Conservation (phyloP, 208 protist species). For the Acanthamoeba comandoni region DNA sequence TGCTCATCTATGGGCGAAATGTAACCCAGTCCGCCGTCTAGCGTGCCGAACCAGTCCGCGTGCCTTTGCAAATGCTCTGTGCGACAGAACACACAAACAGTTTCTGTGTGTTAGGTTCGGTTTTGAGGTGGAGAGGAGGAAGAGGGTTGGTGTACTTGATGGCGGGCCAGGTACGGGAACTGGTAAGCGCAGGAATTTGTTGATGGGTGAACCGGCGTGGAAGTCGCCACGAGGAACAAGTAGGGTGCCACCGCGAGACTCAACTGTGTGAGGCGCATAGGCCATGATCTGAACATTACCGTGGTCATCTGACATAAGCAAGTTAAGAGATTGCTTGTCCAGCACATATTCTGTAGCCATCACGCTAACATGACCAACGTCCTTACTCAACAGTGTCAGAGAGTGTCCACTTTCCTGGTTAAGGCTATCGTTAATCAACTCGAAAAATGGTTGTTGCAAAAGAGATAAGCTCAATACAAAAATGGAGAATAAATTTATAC, state of each 20-base stretch:
- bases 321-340: slow-evolving; percentile 52
- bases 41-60: slow-evolving; percentile 23
- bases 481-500: neutral
- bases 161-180: neutral
- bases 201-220: slow-evolving; percentile 47
- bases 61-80: neutral
- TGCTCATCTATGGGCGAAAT: slow-evolving; percentile 58
- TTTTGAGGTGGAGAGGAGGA: slow-evolving; percentile 23
- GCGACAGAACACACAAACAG: slow-evolving; percentile 14
- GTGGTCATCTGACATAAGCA: slow-evolving; percentile 57
- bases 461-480: neutral
- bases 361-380: slow-evolving; percentile 49
- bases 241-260: slow-evolving; percentile 33
- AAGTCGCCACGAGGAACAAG: slow-evolving; percentile 68
- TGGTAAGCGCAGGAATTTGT: slow-evolving; percentile 32
- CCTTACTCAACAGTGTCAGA: slow-evolving; percentile 56
- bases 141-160: neutral
- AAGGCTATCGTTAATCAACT: no score
- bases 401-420: slow-evolving; percentile 22
- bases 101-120: slow-evolving; percentile 7
- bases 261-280: slow-evolving; percentile 67
- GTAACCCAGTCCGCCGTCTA: slow-evolving; percentile 51
- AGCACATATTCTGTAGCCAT: slow-evolving; percentile 69
- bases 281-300: slow-evolving; percentile 25
- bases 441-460: no score